phyloP scores from a whole-genome alignment of 768 basidiomycete genomes.

The Amanita rubescens region DNA sequence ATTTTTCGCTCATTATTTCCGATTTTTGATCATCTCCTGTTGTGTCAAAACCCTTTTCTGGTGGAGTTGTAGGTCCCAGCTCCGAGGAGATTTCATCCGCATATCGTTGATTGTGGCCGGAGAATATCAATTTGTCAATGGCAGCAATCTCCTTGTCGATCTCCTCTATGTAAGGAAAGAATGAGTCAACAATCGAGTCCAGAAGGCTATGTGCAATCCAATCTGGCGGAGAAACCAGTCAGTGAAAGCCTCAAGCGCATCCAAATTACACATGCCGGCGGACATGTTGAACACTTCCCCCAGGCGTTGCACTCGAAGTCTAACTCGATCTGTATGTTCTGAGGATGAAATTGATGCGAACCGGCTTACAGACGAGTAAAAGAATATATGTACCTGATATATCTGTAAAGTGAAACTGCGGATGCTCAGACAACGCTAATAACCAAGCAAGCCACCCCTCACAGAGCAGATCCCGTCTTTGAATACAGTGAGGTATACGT shows the following conservation, averaged over 20 bases:
- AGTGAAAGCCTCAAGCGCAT: background rate
- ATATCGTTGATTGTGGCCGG: constrained; percentile 9
- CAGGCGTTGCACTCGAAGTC: constrained; percentile 58
- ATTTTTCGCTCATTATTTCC: background rate
- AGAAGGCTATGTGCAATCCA: constrained; percentile 93
- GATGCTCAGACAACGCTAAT: background rate
- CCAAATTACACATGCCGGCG: constrained; percentile 43
- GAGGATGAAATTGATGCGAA: constrained; percentile 5
- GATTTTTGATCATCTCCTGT: background rate
- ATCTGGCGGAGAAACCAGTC: constrained; percentile 37
- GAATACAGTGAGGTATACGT: constrained; percentile 87
- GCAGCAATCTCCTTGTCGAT: constrained; percentile 76
- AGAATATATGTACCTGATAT: constrained; percentile 44
- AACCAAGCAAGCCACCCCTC: constrained; percentile 18
- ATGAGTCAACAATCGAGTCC: constrained; percentile 91
- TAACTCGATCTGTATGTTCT: constrained; percentile 76
- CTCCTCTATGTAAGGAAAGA: constrained; percentile 77
- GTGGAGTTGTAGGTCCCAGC: background rate
- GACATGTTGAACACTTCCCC: constrained; percentile 62
- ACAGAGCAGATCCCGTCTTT: constrained; percentile 80
- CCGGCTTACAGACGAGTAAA: background rate
- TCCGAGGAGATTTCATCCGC: background rate
- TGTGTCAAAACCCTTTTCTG: background rate
- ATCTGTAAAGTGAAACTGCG: constrained; percentile 85
- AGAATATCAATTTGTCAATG: constrained; percentile 66